Base-by-base conservation (phyloP, 129 eudicot species). In the Pulicaria dysenterica region DNA sequence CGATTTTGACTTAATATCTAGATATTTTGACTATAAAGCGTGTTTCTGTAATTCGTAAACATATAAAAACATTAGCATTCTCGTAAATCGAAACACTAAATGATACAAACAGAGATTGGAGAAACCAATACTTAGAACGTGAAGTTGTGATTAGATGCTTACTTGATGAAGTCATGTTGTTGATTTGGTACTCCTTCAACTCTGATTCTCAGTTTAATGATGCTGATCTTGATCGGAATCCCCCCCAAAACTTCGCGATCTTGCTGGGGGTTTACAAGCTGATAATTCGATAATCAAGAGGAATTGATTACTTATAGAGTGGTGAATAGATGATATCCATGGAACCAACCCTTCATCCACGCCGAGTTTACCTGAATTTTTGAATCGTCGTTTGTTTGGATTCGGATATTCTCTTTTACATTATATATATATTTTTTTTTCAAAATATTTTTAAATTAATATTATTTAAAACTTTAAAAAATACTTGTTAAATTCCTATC, bases 161-260 rank as follows among this genome's bases (percentile, higher is more conserved):
- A 76, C 80, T 36, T 13, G 80, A 58, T 67, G 80, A 76, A 66
- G 12, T 67, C 80, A 76, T 76, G 69, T 8, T 67, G 78, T 48
- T 73, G 13, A 57, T 16, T 24, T 24, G 31, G 45, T 16, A 12
- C 56, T 67, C 5, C 49, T 65, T 45, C 71, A 16, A 65, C 56
- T 64, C 7, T 13, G 55, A 64, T 43, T 64, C 8, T 44, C 39
- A 2, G 59, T 54, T 54, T 63, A 36, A 63, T 62, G 17, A 63
- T 24, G 15, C 7, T 66, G 70, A 11, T 65, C 19, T 45, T 46
- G 73, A 49, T 50, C 73, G 38, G 58, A 24, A 67, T 48, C 73
- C 59, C 31, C 31, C 31, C 31, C 1, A 34, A 48, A 67, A 67
- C 11, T 0, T 36, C 48, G 6, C 59, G 59, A 67, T 48, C 73